These are phyloP conservation scores for Solanum appendiculatum DNA, from an alignment of 257 asterid genomes.

Conservation along the genomic window DNA sequence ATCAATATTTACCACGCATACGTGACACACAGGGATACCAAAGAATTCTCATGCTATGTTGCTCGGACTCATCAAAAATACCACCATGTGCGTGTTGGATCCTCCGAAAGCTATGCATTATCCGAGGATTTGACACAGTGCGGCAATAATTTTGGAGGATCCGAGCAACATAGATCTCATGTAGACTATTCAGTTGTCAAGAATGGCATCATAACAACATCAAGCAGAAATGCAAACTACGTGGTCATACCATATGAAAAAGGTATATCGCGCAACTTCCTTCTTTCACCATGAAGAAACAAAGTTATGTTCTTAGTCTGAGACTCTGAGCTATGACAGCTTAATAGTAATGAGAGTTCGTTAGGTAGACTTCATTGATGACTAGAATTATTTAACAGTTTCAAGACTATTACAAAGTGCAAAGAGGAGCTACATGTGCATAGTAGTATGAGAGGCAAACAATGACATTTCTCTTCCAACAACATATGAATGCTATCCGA, in stretches of 20 bases:
- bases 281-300: not conserved
- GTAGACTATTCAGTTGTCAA: not conserved
- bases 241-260: not conserved
- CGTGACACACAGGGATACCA: not conserved
- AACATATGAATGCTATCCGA: not conserved
- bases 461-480: not conserved
- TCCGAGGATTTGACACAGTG: not conserved
- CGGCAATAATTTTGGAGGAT: not conserved
- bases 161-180: not conserved
- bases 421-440: not conserved
- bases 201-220: not conserved
- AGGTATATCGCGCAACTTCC: not conserved
- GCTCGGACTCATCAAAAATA: not conserved
- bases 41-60: not conserved
- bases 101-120: not conserved
- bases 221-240: not conserved
- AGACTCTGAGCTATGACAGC: not conserved
- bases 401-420: not conserved
- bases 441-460: not conserved
- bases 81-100: not conserved
- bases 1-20: not conserved
- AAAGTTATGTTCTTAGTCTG: not conserved
- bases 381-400: not conserved
- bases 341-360: not conserved
- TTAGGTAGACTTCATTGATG: not conserved